Percentiles rank a stretch among this genome's conserved stretches.
phyloP scores from a whole-genome alignment of 2,329 filamentous ascomycete genomes.

The Arthrobotrys musiformis region DNA sequence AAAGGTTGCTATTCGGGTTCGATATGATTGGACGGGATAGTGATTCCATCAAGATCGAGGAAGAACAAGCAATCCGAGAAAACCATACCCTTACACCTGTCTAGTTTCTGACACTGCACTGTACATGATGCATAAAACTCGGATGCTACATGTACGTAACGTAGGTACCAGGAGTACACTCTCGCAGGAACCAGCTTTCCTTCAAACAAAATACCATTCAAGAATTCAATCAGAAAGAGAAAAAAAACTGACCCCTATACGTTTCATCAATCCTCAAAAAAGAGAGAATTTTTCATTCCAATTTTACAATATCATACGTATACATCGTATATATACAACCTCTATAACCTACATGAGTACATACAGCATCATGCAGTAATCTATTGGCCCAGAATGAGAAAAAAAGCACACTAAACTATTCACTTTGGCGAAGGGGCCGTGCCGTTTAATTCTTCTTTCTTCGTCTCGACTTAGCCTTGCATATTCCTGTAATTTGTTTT shows the following conservation, averaged over 20 bases:
- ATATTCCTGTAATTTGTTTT: not conserved
- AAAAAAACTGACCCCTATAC: not conserved
- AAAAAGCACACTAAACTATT: not conserved
- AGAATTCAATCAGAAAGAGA: not conserved
- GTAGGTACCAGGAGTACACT: too few species aligned
- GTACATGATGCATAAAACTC: not conserved
- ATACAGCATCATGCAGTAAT: constrained; percentile 5
- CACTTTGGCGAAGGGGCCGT: constrained; percentile 37
- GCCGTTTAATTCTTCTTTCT: constrained; percentile 11
- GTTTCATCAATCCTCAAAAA: too few species aligned
- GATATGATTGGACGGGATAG: not conserved
- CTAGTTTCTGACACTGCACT: constrained; percentile 9
- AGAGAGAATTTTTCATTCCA: not conserved
- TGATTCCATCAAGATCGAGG: not conserved
- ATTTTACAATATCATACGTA: constrained; percentile 1
- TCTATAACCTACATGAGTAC: not conserved
- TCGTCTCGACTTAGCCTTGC: constrained; percentile 52
- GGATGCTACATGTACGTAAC: too few species aligned
- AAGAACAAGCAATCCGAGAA: too few species aligned
- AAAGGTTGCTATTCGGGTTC: not conserved
- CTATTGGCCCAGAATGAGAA: not conserved
- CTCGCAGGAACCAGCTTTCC: too few species aligned
- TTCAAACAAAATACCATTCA: too few species aligned
- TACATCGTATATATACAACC: not conserved
- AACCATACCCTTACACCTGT: not conserved